Evolutionary conservation across 2,329 filamentous ascomycete genomes (phyloP), one percentile per base, ranked within the genome.

Genomic region (Diaporthe destruens): DNA sequence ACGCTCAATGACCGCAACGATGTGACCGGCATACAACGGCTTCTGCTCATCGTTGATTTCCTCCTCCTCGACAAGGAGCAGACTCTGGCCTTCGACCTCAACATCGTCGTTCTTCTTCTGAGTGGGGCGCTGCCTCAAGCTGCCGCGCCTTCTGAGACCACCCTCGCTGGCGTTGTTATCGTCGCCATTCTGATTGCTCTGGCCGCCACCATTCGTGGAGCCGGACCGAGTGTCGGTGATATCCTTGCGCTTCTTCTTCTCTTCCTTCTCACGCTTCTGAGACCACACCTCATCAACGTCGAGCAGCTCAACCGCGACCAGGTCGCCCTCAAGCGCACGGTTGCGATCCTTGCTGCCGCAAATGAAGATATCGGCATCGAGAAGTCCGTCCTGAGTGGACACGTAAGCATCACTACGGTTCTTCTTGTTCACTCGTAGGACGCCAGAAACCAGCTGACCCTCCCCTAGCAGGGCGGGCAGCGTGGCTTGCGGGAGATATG

Each of bases 91-190:
- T 82, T 99, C 96, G 36, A 99, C 96, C 83, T 99, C 96, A 34
- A 99, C 96, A 81, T 99, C 96, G 77, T 99, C 96, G 76, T 99
- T 99, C 90, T 99, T 99, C 91, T 99, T 99, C 84, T 99, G 96
- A 0, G 96, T 98, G 11, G 96, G 96, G 69, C 96, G 93, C 85
- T 98, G 96, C 79, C 96, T 93, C 77, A 99, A 89, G 88, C 96
- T 98, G 77, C 96, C 96, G 80, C 96, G 94, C 77, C 96, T 91
- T 77, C 96, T 94, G 76, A 99, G 91, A 74, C 95, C 94, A 79
- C 95, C 95, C 78, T 98, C 96, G 70, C 87, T 86, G 69, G 87
- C 87, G 75, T 87, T 82, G 77, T 88, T 88, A 73, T 85, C 84
- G 54, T 92, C 89, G 69, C 93, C 91, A 73, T 88, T 90, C 54